Base-by-base conservation (phyloP, 1,284 basidiomycete species). In the Baeospora myosura region DNA sequence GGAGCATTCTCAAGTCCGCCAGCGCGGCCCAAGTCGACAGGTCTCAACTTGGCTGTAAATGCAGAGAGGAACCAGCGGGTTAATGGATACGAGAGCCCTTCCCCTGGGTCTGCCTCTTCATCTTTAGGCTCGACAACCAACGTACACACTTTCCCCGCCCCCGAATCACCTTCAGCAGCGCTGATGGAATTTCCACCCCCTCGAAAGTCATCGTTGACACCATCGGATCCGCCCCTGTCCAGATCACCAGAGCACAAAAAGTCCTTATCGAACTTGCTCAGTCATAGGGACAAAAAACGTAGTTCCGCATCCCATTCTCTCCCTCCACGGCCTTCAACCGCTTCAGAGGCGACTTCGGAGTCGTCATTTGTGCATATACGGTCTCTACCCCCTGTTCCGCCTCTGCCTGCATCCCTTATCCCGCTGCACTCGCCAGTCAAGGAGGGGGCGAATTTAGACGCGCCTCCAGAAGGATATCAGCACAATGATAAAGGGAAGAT, bases 31-130 rank as follows among this genome's bases (percentile, higher is more conserved):
- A 49, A 49, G 42, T 46, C 55, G 3, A 44, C 40, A 26, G 46
- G 43, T 11, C 47, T 41, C 24, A 42, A 29, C 14, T 41, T 50
- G 21, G 43, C 36, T 16, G 34, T 47, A 30, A 33, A 34, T 23
- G 41, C 44, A 25, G 45, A 48, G 36, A 51, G 46, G 34, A 44
- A 47, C 21, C 46, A 47, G 37, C 52, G 38, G 39, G 48, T 42
- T 41, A 48, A 51, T 42, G 50, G 43, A n/a, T 61, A 60, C 36
- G 61, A 57, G 37, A 56, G 49, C 14, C 53, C 54, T 16, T 55
- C 56, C 10, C 55, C 61, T 23, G 57, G 54, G 17, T 65, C 63
- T 33, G 51, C 53, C 8, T 54, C 59, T 16, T 58, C 62, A 0
- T 63, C 64, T 12, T 56, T 54, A 12, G 52, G 61, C n/a, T 56